phyloP scores from a whole-genome alignment of 306 rosid species.

The Bauhinia variegata region DNA sequence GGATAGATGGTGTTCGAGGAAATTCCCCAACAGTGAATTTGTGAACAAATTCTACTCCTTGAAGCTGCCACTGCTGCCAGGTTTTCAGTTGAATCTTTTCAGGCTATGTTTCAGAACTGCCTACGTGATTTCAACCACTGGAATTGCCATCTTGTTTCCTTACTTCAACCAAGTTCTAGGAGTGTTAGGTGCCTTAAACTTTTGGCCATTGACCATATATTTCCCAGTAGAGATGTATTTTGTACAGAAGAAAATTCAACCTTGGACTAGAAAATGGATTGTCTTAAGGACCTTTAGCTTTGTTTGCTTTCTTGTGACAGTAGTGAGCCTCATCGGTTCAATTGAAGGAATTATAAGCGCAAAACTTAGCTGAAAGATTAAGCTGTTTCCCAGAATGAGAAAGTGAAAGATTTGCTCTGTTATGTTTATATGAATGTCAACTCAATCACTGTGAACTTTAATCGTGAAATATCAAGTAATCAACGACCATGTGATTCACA shows the following conservation, averaged over 20 bases:
- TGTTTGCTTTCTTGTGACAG: constrained; percentile 63
- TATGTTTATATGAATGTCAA: neutral
- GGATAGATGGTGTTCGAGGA: constrained; percentile 66
- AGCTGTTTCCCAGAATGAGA: neutral
- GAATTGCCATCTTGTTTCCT: constrained; percentile 73
- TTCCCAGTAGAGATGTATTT: constrained; percentile 91
- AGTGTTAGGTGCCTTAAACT: constrained; percentile 74
- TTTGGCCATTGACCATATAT: constrained; percentile 83
- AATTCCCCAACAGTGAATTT: constrained; percentile 58
- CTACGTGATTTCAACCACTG: constrained; percentile 76
- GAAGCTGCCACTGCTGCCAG: constrained; percentile 57
- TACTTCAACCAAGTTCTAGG: constrained; percentile 83
- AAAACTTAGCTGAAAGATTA: constrained; percentile 45
- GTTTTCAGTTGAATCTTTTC: constrained; percentile 47
- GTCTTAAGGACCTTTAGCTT: constrained; percentile 59
- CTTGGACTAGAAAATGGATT: constrained; percentile 79
- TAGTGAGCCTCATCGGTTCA: constrained; percentile 67
- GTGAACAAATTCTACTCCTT: constrained; percentile 54
- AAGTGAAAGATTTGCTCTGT: constrained; percentile 5
- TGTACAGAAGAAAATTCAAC: constrained; percentile 62
- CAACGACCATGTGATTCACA: too few relatives aligned
- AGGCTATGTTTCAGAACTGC: constrained; percentile 71
- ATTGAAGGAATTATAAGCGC: constrained; percentile 66
- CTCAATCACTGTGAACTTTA: neutral
- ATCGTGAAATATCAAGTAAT: too few relatives aligned